Evolutionary conservation across 306 rosid species (phyloP), one percentile per base, ranked within the genome.

Genomic region (Rosa persica): DNA sequence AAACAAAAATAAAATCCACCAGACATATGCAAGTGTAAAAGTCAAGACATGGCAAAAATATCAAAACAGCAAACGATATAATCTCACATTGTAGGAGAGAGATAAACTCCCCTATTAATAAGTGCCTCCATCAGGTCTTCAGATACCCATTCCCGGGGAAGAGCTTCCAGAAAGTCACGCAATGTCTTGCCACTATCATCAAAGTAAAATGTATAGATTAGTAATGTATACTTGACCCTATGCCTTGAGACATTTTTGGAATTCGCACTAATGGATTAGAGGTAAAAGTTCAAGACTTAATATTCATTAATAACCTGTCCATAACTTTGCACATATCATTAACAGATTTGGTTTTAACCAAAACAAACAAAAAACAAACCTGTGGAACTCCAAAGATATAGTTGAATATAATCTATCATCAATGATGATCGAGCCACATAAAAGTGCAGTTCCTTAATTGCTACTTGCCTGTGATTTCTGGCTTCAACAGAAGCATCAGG

Each of bases 111-210:
- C 85, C 89, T 90, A 66, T 75, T 81, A 67, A 81, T 51, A 46
- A 95, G 94, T 75, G 96, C 97, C 88, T 93, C 99, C 92, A 93
- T 88, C 82, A 95, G 83, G 90, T 95, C 97, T 85, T 95, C 99
- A 52, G 94, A 95, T 72, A 95, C 83, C 97, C 98, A 93, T 82
- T 93, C 99, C 77, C 96, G 90, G 42, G 98, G 98, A 81, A 95
- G 94, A 73, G 92, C 88, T 81, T 95, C 99, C 83, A 95, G 83
- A 81, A 93, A 89, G 80, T 95, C 99, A 40, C 94, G 91, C 67
- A 93, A 78, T 20, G 94, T 89, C 90, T 83, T 95, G 89, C 99
- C 99, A 86, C 99, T 95, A 85, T 82, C 80, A 84, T 73, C 64
- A 84, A 79, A 82, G 65, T 82, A 57, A 79, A 75, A 73, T 75